phyloP scores from a whole-genome alignment of 2,329 filamentous ascomycete species.

The Elsinoe batatas region DNA sequence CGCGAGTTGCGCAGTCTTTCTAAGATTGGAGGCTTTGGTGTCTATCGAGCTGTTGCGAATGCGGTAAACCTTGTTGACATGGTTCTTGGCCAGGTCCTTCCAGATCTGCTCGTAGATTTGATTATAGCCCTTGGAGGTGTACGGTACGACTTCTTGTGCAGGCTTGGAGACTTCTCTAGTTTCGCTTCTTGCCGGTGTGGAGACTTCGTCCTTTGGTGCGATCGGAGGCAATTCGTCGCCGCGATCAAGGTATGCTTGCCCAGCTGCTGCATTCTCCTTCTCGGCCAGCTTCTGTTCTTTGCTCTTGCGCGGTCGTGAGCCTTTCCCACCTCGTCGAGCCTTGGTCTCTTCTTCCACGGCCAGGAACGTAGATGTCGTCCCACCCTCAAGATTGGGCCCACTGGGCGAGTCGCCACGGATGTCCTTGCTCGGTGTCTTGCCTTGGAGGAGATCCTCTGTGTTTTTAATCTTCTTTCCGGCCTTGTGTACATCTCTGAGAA shows the following conservation, averaged over 20 bases:
- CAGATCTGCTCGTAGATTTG: constrained; percentile 97
- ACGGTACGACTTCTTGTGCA: constrained; percentile 42
- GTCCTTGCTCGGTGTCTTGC: constrained; percentile 66
- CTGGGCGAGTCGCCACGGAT: constrained; percentile 59
- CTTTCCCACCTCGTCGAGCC: constrained; percentile 16
- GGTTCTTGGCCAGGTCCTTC: constrained; percentile 87
- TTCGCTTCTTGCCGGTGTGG: constrained; percentile 28
- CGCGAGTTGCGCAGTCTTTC: constrained; percentile 92
- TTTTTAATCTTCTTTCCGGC: constrained; percentile 88
- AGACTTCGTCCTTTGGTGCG: constrained; percentile 48
- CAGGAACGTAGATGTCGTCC: constrained; percentile 76
- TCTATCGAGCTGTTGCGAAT: constrained; percentile 76
- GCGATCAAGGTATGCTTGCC: constrained; percentile 72
- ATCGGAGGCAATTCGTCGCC: constrained; percentile 60
- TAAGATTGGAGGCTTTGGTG: constrained; percentile 87
- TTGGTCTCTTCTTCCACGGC: constrained; percentile 23
- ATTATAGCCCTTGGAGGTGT: constrained; percentile 75
- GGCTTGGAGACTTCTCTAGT: constrained; percentile 42
- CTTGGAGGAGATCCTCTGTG: constrained; percentile 77
- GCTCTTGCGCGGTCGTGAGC: constrained; percentile 69
- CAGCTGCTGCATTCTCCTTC: constrained; percentile 71
- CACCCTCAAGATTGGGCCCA: constrained; percentile 73
- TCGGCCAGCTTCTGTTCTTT: constrained; percentile 62
- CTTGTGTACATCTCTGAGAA: constrained; percentile 75
- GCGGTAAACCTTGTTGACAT: constrained; percentile 84